Base-by-base conservation (phyloP, 1,139 yeast species). In the Hyphopichia fennica region DNA sequence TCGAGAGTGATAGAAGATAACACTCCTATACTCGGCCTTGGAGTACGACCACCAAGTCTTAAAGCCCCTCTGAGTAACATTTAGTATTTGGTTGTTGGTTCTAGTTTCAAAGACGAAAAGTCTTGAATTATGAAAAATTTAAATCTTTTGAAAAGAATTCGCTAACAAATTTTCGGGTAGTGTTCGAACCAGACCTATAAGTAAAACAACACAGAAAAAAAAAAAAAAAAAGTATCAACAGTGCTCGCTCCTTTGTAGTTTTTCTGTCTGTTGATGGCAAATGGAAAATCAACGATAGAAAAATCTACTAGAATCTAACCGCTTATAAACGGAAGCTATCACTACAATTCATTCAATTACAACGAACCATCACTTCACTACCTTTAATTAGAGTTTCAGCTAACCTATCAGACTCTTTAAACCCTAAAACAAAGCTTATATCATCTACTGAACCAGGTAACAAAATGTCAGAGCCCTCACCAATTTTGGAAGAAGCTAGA, bases 401-500 rank as follows among this genome's bases (percentile, higher is more conserved):
- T n/a, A n/a, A n/a, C n/a, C n/a, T n/a, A n/a, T n/a, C n/a, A n/a
- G n/a, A n/a, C n/a, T n/a, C n/a, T n/a, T n/a, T n/a, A n/a, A n/a
- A n/a, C n/a, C n/a, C n/a, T n/a, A n/a, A n/a, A n/a, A n/a, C n/a
- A n/a, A n/a, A n/a, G n/a, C n/a, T n/a, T n/a, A n/a, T n/a, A n/a
- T n/a, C n/a, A n/a, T n/a, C n/a, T n/a, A n/a, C n/a, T n/a, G n/a
- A n/a, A n/a, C n/a, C n/a, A 27, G 11, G 11, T 27, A 27, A 4
- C 11, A 31, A 17, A 16, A 33, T 33, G 35, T 33, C 35, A 3
- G 27, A 33, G 20, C 55, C 60, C 16, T 51, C 67, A 18, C 48
- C 48, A 37, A 44, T 70, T 10, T 62, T 84, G 47, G 79, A 77
- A 47, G 72, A 67, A 15, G 95, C 95, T 16, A 76, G 87, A 60